Percentiles rank a stretch among this genome's conserved stretches.
Evolutionary conservation across 805 yeast species (phyloP).

Genomic region (Yarrowia deformans): DNA sequence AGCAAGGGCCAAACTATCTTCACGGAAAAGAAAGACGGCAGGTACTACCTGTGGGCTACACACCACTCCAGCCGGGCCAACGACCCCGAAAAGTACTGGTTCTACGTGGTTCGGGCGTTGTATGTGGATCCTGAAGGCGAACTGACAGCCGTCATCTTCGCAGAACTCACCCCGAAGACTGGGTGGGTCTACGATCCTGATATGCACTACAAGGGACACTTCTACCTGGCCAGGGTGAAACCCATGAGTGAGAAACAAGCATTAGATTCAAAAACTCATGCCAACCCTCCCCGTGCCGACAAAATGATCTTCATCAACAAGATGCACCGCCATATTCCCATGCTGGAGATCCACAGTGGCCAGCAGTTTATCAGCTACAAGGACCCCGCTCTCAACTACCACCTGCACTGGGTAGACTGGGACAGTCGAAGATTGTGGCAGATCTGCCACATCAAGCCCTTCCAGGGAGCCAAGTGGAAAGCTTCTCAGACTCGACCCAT

Average conservation of each 20-base stretch:
- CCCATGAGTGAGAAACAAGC: slow-evolving; percentile 9
- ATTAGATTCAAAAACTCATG: not conserved
- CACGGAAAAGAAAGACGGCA: slow-evolving; percentile 10
- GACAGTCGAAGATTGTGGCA: slow-evolving; percentile 11
- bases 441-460: slow-evolving; percentile 1
- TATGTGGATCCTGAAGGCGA: slow-evolving; percentile 12
- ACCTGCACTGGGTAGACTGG: slow-evolving; percentile 25
- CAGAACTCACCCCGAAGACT: slow-evolving; percentile 12
- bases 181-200: slow-evolving; percentile 23
- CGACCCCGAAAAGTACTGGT: slow-evolving; percentile 32
- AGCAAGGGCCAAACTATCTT: slow-evolving; percentile 26
- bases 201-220: slow-evolving; percentile 30
- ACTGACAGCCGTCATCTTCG: slow-evolving; percentile 11
- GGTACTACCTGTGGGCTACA: slow-evolving; percentile 16
- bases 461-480: slow-evolving; percentile 1
- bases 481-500: slow-evolving; percentile 27
- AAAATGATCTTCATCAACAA: slow-evolving; percentile 1
- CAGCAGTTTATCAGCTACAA: slow-evolving; percentile 13
- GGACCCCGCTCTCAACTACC: not conserved
- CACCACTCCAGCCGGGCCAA: slow-evolving; percentile 17
- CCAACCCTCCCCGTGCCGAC: slow-evolving; percentile 8
- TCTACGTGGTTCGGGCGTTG: slow-evolving; percentile 8
- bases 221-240: slow-evolving; percentile 12
- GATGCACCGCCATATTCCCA: not conserved
- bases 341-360: slow-evolving; percentile 20